Conservation (phyloP, 768 basidiomycete species). For the Boletus edulis region DNA sequence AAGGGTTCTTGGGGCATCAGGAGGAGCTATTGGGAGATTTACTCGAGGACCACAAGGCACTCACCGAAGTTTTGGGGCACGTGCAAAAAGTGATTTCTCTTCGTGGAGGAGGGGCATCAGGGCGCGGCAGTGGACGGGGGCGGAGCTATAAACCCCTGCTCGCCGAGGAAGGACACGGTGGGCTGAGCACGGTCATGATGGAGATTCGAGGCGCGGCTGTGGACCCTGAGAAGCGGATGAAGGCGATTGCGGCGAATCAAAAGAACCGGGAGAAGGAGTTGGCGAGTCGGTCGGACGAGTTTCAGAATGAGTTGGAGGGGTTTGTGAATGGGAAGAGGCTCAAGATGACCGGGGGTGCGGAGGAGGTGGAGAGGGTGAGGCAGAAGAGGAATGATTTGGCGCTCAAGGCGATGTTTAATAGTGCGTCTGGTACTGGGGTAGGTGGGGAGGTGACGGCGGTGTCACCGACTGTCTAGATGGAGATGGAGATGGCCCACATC, state of each 20-base stretch:
- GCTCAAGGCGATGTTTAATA: slow-evolving; percentile 84
- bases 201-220: slow-evolving; percentile 83
- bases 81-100: slow-evolving; percentile 86
- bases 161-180: slow-evolving; percentile 64
- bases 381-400: slow-evolving; percentile 82
- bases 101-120: slow-evolving; percentile 46
- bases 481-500: not conserved
- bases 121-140: slow-evolving; percentile 37
- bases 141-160: slow-evolving; percentile 60
- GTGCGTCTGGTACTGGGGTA: not conserved
- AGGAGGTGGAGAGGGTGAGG: slow-evolving; percentile 85
- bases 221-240: slow-evolving; percentile 81
- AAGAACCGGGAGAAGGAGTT: slow-evolving; percentile 76
- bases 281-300: slow-evolving; percentile 71
- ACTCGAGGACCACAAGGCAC: slow-evolving; percentile 90
- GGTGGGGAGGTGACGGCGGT: slow-evolving; percentile 5
- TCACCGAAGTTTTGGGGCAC: slow-evolving; percentile 81
- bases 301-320: slow-evolving; percentile 78
- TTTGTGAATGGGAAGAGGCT: slow-evolving; percentile 89
- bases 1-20: slow-evolving; percentile 90
- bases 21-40: slow-evolving; percentile 88
- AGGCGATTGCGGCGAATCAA: slow-evolving; percentile 90
- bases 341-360: slow-evolving; percentile 93
- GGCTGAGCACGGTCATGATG: slow-evolving; percentile 78
- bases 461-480: slow-evolving; percentile 6